Conservation (phyloP, 768 basidiomycete species). For the Phanerodontia chrysosporium region DNA sequence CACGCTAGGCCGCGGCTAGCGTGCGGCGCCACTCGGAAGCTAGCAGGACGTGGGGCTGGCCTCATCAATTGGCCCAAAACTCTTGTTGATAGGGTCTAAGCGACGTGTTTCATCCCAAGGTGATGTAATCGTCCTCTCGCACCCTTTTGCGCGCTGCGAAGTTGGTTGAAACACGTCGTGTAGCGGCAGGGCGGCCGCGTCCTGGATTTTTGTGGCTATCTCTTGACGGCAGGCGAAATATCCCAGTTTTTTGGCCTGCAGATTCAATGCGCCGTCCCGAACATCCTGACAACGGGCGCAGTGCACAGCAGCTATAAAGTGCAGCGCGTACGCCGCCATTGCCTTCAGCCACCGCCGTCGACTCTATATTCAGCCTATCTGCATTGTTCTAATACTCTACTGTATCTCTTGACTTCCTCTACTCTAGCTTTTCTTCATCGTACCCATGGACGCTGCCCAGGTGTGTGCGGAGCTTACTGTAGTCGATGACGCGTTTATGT, state of each 20-base stretch:
- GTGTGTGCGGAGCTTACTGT: neutral
- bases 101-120: constrained; percentile 12
- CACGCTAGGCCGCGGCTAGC: neutral
- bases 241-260: neutral
- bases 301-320: constrained; percentile 2
- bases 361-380: neutral
- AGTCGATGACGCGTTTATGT: neutral
- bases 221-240: neutral
- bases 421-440: neutral
- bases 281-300: constrained; percentile 1
- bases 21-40: constrained; percentile 7
- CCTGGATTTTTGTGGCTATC: neutral
- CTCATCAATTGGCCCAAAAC: constrained; percentile 7
- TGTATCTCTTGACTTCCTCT: neutral
- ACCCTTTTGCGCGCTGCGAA: constrained; percentile 2
- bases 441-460: neutral
- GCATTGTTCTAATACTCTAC: neutral
- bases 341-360: neutral
- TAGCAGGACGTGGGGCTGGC: constrained; percentile 3
- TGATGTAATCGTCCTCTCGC: constrained; percentile 12
- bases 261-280: constrained; percentile 4
- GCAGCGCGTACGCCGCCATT: neutral
- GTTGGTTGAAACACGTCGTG: constrained; percentile 9
- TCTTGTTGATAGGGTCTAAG: constrained; percentile 10
- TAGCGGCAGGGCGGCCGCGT: constrained; percentile 6